A percentile compares a stretch with the other conserved stretches of the same genome.
Conservation (phyloP, 495 filamentous ascomycete species). For the Lasiosphaeria hispida region DNA sequence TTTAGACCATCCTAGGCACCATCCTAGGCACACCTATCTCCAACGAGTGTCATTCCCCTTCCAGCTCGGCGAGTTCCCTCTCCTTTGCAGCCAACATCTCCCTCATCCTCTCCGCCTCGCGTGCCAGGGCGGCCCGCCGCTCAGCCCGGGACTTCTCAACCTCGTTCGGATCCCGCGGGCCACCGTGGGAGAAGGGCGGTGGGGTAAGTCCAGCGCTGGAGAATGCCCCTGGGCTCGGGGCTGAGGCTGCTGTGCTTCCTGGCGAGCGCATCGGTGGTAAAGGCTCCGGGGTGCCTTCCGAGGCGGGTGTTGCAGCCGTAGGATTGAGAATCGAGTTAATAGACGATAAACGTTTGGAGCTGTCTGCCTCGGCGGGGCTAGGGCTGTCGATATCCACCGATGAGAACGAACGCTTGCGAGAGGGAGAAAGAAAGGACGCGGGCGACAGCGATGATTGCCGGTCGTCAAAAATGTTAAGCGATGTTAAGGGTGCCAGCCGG, state of each 20-base stretch:
- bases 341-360: slow-evolving; percentile 64
- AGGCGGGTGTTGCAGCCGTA: slow-evolving; percentile 25
- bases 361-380: slow-evolving; percentile 28
- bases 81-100: slow-evolving; percentile 73
- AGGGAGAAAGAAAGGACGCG: slow-evolving; percentile 50
- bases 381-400: slow-evolving; percentile 47
- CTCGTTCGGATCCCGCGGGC: slow-evolving; percentile 43
- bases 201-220: slow-evolving; percentile 27
- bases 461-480: slow-evolving; percentile 39
- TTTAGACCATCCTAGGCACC: not conserved
- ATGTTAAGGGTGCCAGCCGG: slow-evolving; percentile 52
- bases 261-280: slow-evolving; percentile 36
- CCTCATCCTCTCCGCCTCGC: slow-evolving; percentile 75
- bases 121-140: slow-evolving; percentile 62
- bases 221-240: slow-evolving; percentile 37
- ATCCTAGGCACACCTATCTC: not conserved
- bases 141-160: slow-evolving; percentile 58
- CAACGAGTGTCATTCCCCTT: not conserved
- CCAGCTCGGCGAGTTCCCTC: slow-evolving; percentile 70
- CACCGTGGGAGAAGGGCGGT: slow-evolving; percentile 29
- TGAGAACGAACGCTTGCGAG: slow-evolving; percentile 67
- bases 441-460: slow-evolving; percentile 52
- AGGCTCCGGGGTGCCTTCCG: slow-evolving; percentile 25
- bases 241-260: slow-evolving; percentile 28
- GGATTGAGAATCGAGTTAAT: slow-evolving; percentile 82